A percentile compares a stretch with the other conserved stretches of the same genome.
These are phyloP conservation scores for Hypoxylon fuscum DNA, from an alignment of 495 filamentous ascomycete species.

Conservation along the genomic window DNA sequence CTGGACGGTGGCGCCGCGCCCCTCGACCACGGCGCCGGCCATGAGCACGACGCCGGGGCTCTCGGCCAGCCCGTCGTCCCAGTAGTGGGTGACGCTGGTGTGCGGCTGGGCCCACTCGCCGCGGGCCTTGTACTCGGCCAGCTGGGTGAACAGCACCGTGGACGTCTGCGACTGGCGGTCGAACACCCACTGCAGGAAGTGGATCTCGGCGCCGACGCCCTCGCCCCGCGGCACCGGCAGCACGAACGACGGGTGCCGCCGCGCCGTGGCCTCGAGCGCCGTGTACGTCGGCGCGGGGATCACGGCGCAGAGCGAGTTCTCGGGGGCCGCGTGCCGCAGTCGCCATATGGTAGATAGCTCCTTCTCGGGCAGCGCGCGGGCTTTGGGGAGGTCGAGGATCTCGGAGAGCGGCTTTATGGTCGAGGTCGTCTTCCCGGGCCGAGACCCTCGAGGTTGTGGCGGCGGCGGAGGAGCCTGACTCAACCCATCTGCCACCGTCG, in stretches of 20 bases:
- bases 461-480: conserved; percentile 42
- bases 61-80: conserved; percentile 68
- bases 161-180: conserved; percentile 68
- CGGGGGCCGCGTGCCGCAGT: conserved; percentile 76
- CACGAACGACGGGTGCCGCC: conserved; percentile 81
- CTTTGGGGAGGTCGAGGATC: conserved; percentile 85
- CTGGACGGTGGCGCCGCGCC: conserved; percentile 76
- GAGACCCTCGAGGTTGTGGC: conserved; percentile 42
- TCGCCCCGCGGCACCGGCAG: conserved; percentile 80
- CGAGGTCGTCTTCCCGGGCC: conserved; percentile 47
- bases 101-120: conserved; percentile 91
- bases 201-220: conserved; percentile 78
- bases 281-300: conserved; percentile 77
- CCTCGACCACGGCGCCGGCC: conserved; percentile 80
- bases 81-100: conserved; percentile 90
- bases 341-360: conserved; percentile 93
- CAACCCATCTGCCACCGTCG: neutral
- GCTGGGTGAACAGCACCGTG: conserved; percentile 89
- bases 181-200: conserved; percentile 82
- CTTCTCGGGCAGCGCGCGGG: conserved; percentile 72
- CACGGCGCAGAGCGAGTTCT: conserved; percentile 79
- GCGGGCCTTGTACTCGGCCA: conserved; percentile 90
- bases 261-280: conserved; percentile 72
- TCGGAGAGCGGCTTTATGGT: conserved; percentile 82
- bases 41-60: conserved; percentile 82